Evolutionary conservation across 176 grass and related monocot species (phyloP).

Genomic region (Avena sativa): DNA sequence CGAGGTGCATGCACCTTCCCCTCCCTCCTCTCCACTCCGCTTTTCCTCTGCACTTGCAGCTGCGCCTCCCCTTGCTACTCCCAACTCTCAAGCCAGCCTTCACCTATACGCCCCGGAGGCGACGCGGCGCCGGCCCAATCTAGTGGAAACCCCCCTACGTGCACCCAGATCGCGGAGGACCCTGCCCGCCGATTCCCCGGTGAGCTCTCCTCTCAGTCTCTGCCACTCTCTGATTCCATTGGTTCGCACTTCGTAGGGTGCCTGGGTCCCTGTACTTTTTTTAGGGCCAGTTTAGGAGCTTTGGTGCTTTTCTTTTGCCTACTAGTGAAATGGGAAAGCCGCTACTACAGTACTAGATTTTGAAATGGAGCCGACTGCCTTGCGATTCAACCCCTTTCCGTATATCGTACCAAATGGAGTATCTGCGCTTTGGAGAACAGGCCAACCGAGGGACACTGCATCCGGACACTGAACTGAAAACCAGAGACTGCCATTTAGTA

Average conservation of each 20-base stretch:
- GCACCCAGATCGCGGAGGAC: slow-evolving; percentile 4
- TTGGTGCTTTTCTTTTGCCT: background rate
- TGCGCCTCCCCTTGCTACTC: slow-evolving; percentile 3
- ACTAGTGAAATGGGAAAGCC: background rate
- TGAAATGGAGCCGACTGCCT: background rate
- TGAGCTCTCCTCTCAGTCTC: slow-evolving; percentile 15
- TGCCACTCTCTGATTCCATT: background rate
- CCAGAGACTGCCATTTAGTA: background rate
- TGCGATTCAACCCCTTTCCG: background rate
- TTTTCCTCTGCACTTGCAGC: slow-evolving; percentile 16
- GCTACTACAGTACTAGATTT: background rate
- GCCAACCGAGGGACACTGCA: background rate
- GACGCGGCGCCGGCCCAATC: slow-evolving; percentile 10
- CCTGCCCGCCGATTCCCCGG: slow-evolving; percentile 24
- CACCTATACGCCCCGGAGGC: slow-evolving; percentile 6
- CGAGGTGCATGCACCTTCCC: slow-evolving; percentile 71
- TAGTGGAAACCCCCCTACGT: background rate
- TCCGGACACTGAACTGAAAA: background rate
- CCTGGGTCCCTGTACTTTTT: background rate
- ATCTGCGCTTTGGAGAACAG: background rate
- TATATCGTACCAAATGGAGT: background rate
- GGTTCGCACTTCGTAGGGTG: background rate
- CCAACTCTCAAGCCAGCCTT: background rate
- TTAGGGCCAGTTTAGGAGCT: background rate
- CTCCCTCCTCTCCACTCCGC: background rate